Conservation (phyloP, 257 asterid genomes). For the Ilex aquifolium region DNA sequence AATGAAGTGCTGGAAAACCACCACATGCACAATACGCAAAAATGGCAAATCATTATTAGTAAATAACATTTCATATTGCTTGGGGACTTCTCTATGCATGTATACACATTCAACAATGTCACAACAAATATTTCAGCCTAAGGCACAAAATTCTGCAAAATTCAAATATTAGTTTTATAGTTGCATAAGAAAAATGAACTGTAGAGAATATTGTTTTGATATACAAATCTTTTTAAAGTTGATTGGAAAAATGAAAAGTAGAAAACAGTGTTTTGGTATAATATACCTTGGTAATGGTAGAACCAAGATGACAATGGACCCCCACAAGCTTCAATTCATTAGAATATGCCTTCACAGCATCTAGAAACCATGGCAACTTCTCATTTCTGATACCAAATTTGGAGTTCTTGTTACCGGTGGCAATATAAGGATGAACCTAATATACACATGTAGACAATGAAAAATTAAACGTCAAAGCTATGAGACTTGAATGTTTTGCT, state of each 20-base stretch:
- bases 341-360: conserved; percentile 87
- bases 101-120: too few relatives aligned
- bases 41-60: too few relatives aligned
- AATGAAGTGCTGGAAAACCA: too few relatives aligned
- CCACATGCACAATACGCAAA: too few relatives aligned
- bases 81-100: too few relatives aligned
- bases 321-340: conserved; percentile 89
- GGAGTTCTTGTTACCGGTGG: conserved; percentile 93
- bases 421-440: conserved; percentile 97
- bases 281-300: conserved; percentile 88
- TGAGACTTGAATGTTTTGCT: neutral
- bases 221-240: neutral
- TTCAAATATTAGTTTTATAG: too few relatives aligned
- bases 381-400: conserved; percentile 95
- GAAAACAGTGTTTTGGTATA: neutral
- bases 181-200: too few relatives aligned
- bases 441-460: conserved; percentile 8
- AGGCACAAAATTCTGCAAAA: too few relatives aligned
- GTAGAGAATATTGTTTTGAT: too few relatives aligned
- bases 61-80: too few relatives aligned
- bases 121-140: too few relatives aligned
- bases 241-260: neutral
- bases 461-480: neutral
- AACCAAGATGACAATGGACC: conserved; percentile 96
- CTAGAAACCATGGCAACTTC: conserved; percentile 93